Evolutionary conservation across 1,284 basidiomycete species (phyloP).

Genomic region (Cutaneotrichosporon daszewskae): DNA sequence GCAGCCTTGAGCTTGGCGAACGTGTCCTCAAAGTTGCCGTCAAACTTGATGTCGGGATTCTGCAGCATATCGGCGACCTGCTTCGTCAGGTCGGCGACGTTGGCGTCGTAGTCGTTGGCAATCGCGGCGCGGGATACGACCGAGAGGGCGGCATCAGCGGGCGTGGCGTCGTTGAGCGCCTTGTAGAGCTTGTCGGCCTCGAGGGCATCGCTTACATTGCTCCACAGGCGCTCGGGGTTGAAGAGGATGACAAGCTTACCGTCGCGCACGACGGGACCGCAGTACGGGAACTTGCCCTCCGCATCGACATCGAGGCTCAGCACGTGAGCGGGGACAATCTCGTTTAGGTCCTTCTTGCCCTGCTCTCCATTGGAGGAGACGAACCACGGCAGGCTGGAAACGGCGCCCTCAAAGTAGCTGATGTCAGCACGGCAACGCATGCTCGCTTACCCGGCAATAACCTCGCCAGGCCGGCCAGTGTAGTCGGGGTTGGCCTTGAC

Average conservation of each 20-base stretch:
- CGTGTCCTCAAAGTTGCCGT: slow-evolving; percentile 2
- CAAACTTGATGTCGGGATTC: slow-evolving; percentile 1
- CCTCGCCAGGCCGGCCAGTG: background rate
- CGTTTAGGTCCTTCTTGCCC: slow-evolving; percentile 1
- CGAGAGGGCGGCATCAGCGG: background rate
- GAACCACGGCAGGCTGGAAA: background rate
- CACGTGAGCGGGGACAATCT: background rate
- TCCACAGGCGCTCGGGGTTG: background rate
- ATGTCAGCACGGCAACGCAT: too few relatives aligned
- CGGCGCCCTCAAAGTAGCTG: background rate
- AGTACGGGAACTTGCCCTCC: slow-evolving; percentile 4
- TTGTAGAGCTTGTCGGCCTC: background rate
- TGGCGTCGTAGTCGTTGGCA: background rate
- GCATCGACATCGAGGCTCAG: slow-evolving; percentile 3
- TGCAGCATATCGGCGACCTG: background rate
- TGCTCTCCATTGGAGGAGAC: background rate
- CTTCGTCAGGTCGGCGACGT: background rate
- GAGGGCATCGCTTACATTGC: background rate
- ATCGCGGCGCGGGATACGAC: background rate
- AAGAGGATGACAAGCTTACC: slow-evolving; percentile 6
- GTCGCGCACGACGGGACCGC: slow-evolving; percentile 2
- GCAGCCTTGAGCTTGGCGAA: background rate
- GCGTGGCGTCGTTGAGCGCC: background rate
- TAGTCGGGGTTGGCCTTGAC: background rate
- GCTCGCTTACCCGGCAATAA: slow-evolving; percentile 3